Evolutionary conservation across 805 yeast genomes (phyloP).

Genomic region (Saturnispora zaruensis): DNA sequence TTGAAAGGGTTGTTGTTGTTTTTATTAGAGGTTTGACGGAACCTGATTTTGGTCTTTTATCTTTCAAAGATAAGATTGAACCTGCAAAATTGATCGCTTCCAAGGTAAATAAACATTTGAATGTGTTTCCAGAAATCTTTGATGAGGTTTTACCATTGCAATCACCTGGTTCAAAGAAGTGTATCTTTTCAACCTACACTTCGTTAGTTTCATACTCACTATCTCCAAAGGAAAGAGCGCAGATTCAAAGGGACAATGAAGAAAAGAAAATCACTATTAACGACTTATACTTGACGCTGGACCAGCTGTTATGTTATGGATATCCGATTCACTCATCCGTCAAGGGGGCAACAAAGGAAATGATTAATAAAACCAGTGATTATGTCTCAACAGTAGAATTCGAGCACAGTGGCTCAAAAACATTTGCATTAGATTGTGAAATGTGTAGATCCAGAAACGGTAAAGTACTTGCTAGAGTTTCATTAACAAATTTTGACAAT

Average conservation of each 20-base stretch:
- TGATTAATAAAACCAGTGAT: constrained; percentile 15
- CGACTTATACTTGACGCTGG: constrained; percentile 45
- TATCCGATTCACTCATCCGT: constrained; percentile 49
- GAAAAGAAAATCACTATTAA: constrained; percentile 34
- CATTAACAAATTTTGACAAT: constrained; percentile 57
- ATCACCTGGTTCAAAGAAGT: constrained; percentile 59
- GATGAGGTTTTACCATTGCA: constrained; percentile 38
- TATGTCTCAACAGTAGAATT: constrained; percentile 50
- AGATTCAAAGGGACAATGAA: constrained; percentile 28
- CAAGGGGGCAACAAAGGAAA: constrained; percentile 17
- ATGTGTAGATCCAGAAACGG: constrained; percentile 67
- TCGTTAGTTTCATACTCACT: constrained; percentile 51
- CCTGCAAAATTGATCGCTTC: constrained; percentile 11
- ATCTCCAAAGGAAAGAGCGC: constrained; percentile 46
- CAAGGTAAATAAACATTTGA: constrained; percentile 17
- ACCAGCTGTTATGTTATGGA: constrained; percentile 39
- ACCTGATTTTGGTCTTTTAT: constrained; percentile 33
- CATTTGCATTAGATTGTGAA: constrained; percentile 88
- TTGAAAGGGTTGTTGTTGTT: constrained; percentile 49
- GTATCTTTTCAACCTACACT: constrained; percentile 43
- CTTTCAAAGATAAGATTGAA: constrained; percentile 8
- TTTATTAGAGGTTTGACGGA: constrained; percentile 57
- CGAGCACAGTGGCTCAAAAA: constrained; percentile 50
- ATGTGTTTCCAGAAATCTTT: constrained; percentile 34
- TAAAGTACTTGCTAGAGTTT: constrained; percentile 65